phyloP scores from a whole-genome alignment of 2,329 filamentous ascomycete genomes.

The Ophiobolus disseminans region DNA sequence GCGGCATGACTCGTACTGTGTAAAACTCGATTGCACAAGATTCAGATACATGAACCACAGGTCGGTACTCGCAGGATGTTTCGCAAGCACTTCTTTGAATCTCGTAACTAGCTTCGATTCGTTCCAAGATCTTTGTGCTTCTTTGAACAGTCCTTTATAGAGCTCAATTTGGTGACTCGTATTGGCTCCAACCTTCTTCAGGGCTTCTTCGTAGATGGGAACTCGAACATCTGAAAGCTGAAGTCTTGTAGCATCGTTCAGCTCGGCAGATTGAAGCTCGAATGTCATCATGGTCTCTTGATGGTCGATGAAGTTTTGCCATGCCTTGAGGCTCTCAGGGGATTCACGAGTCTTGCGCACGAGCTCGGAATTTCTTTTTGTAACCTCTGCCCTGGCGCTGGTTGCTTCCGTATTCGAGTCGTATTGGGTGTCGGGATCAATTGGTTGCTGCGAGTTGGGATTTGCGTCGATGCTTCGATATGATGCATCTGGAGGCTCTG shows the following conservation, averaged over 20 bases:
- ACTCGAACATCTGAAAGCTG: constrained; percentile 81
- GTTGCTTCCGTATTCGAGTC: constrained; percentile 30
- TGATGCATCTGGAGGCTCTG: constrained; percentile 25
- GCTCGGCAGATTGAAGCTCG: constrained; percentile 52
- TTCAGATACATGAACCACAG: constrained; percentile 79
- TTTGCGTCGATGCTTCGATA: constrained; percentile 49
- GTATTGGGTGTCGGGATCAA: constrained; percentile 49
- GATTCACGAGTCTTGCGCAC: constrained; percentile 68
- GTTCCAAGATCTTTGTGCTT: constrained; percentile 79
- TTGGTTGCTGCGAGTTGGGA: constrained; percentile 12
- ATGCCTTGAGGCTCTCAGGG: constrained; percentile 72
- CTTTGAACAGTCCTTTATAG: constrained; percentile 72
- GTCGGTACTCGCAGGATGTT: constrained; percentile 63
- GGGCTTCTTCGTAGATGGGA: constrained; percentile 78
- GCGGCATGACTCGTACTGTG: constrained; percentile 70
- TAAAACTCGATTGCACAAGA: constrained; percentile 71
- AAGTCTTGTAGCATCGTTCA: constrained; percentile 67
- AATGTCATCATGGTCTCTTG: constrained; percentile 72
- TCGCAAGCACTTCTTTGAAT: constrained; percentile 69
- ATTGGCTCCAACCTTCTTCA: constrained; percentile 62
- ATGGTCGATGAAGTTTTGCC: constrained; percentile 79
- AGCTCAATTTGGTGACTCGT: constrained; percentile 64
- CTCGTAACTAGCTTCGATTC: constrained; percentile 64
- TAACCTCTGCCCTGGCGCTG: constrained; percentile 41
- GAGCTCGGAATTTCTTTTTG: constrained; percentile 66